A percentile compares a stretch with the other conserved stretches of the same genome.
Evolutionary conservation across 768 basidiomycete species (phyloP).

Genomic region (Pholiota molesta): DNA sequence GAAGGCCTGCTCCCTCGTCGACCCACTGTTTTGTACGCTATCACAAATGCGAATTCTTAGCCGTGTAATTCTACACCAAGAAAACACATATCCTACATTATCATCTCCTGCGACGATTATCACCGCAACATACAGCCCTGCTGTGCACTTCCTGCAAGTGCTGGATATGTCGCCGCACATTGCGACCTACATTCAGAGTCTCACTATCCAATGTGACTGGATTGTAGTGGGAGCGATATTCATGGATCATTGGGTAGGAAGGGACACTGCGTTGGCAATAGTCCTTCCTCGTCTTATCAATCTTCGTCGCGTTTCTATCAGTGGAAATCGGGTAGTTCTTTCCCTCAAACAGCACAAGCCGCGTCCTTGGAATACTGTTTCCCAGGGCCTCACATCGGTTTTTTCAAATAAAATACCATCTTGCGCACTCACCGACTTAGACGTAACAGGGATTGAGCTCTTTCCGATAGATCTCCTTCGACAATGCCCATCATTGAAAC

Average conservation of each 20-base stretch:
- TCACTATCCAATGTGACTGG: constrained; percentile 7
- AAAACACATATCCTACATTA: not conserved
- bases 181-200: constrained; percentile 4
- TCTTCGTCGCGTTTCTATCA: constrained; percentile 4
- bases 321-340: not conserved
- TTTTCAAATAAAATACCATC: not conserved
- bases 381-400: not conserved
- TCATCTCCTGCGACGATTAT: not conserved
- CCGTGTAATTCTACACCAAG: not conserved
- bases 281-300: constrained; percentile 6
- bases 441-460: not conserved
- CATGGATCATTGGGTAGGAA: not conserved
- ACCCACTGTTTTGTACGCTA: constrained; percentile 8
- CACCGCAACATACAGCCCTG: not conserved
- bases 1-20: constrained; percentile 4
- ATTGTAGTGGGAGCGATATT: too few relatives aligned
- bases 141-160: not conserved
- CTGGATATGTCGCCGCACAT: constrained; percentile 7
- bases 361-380: not conserved
- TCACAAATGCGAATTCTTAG: constrained; percentile 10
- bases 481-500: not conserved
- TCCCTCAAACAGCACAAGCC: not conserved
- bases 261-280: not conserved
- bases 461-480: not conserved
- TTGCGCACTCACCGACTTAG: not conserved